Evolutionary conservation across 2,329 filamentous ascomycete species (phyloP), one percentile per base, ranked within the genome.

Genomic region (Aspergillus glaucus): DNA sequence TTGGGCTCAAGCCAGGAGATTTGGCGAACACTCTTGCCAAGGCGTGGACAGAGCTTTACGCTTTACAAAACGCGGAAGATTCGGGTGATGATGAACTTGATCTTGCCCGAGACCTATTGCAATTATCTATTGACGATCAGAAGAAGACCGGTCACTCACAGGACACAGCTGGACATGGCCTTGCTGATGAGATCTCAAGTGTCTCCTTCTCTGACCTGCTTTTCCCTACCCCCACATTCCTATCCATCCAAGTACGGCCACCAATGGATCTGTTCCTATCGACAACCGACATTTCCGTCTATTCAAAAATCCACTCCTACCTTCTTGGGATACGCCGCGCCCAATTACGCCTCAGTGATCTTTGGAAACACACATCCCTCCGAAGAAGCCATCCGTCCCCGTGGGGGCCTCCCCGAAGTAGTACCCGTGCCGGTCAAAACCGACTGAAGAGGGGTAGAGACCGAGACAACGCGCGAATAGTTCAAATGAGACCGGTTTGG

Each of bases 211-310:
- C 82, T 46, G 90, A 92, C 56, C 75, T 95, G 0, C 77, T 97
- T 4, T 85, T 97, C 50, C 90, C 89, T 2, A 82, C 85, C 0
- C 84, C 90, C 0, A 86, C 85, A 4, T 72, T 75, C 3, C 75
- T 98, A 37, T 81, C 79, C 1, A 75, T 95, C 51, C 80, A 86
- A 48, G 76, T 95, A 54, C 81, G 85, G 36, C 82, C 95, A 7
- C 91, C 93, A 0, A 71, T 97, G 4, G 91, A 97, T 63, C 79
- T 98, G 26, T 95, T 97, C 60, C 80, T 97, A 24, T 83, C 87
- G 9, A 75, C 80, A 3, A 76, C 83, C 0, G 91, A 97, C 60
- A 71, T 95, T 9, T 79, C 86, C 44, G 80, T 81, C 0, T 98
- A 97, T 67, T 87, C 89, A 0, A 78, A 79, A n/a, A 85, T 96